Evolutionary conservation across 768 basidiomycete species (phyloP).

Genomic region (Rhizopogon rudus): DNA sequence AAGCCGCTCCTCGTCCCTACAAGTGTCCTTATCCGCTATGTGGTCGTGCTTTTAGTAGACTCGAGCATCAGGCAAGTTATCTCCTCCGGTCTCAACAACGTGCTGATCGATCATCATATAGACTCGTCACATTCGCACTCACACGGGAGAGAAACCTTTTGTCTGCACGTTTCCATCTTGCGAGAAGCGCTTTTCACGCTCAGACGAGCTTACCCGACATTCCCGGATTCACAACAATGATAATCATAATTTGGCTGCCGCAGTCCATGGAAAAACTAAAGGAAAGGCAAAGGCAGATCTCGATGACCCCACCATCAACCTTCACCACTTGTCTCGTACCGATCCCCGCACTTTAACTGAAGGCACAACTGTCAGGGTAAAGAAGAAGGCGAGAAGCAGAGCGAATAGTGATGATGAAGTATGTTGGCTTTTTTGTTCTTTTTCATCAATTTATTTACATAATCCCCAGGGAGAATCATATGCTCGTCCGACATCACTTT

Average conservation of each 20-base stretch:
- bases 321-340: conserved; percentile 18
- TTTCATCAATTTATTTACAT: conserved; percentile 15
- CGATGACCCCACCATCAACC: conserved; percentile 25
- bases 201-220: conserved; percentile 97
- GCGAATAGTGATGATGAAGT: conserved; percentile 86
- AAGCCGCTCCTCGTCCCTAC: conserved; percentile 69
- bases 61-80: conserved; percentile 85
- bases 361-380: conserved; percentile 35
- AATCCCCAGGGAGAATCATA: conserved; percentile 48
- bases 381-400: conserved; percentile 76
- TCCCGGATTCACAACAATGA: conserved; percentile 86
- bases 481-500: conserved; percentile 49
- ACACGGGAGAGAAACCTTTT: conserved; percentile 98
- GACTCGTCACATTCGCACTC: conserved; percentile 97
- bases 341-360: conserved; percentile 17
- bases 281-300: conserved; percentile 26
- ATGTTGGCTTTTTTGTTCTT: conserved; percentile 22
- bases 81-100: conserved; percentile 7
- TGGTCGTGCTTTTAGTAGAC: conserved; percentile 90
- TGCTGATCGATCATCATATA: conserved; percentile 30
- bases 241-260: conserved; percentile 21
- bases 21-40: conserved; percentile 93
- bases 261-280: conserved; percentile 16
- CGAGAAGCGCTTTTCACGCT: conserved; percentile 96
- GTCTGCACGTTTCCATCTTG: conserved; percentile 89